phyloP scores from a whole-genome alignment of 208 protist genomes.

The Acanthamoeba royreba region DNA sequence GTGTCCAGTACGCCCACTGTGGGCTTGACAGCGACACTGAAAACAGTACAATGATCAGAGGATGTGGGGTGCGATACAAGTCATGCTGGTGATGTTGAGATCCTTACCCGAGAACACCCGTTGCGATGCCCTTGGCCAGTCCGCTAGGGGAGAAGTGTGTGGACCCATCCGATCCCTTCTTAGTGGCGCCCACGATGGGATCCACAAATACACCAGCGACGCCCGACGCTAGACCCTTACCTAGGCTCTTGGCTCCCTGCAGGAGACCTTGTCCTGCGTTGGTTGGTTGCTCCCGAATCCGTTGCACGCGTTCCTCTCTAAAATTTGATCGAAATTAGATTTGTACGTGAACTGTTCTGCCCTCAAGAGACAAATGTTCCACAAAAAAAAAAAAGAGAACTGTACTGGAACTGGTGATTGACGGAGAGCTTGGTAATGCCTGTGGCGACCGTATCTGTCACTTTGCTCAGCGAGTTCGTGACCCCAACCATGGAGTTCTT shows the following conservation, averaged over 20 bases:
- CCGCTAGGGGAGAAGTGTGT: slow-evolving; percentile 13
- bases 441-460: slow-evolving; percentile 66
- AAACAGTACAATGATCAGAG: background rate
- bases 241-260: slow-evolving; percentile 65
- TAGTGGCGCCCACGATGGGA: slow-evolving; percentile 13
- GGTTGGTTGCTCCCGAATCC: slow-evolving; percentile 3
- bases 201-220: slow-evolving; percentile 63
- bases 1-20: slow-evolving; percentile 75
- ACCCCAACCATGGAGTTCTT: slow-evolving; percentile 67
- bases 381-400: background rate
- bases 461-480: slow-evolving; percentile 63
- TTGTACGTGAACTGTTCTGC: slow-evolving; percentile 49
- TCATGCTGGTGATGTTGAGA: background rate
- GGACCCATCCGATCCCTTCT: background rate
- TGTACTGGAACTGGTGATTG: slow-evolving; percentile 55
- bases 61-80: too few relatives aligned
- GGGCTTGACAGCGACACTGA: slow-evolving; percentile 65
- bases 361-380: slow-evolving; percentile 57
- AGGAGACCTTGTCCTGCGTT: slow-evolving; percentile 3
- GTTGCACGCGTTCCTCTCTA: slow-evolving; percentile 62
- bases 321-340: background rate
- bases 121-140: slow-evolving; percentile 25
- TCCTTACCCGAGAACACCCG: background rate
- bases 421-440: slow-evolving; percentile 60
- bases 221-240: slow-evolving; percentile 74